phyloP scores from a whole-genome alignment of 1,284 basidiomycete genomes.

The Pyrrhoderma lamaoense region DNA sequence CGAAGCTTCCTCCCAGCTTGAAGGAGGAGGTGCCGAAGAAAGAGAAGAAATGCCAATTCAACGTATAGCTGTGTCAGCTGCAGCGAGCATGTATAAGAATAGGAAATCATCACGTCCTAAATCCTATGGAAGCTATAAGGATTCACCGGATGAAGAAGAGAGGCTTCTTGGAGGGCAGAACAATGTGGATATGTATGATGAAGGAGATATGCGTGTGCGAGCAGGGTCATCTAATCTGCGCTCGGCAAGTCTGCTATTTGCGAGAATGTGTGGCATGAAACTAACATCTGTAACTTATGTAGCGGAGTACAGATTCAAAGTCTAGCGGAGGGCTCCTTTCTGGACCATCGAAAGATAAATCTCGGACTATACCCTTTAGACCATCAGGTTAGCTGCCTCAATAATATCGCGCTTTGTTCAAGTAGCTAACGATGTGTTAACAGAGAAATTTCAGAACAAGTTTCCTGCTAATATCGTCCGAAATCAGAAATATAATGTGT shows the following conservation, averaged over 20 bases:
- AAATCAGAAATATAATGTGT: constrained; percentile 96
- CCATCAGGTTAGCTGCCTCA: constrained; percentile 49
- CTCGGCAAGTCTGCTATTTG: constrained; percentile 3
- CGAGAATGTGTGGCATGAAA: background rate
- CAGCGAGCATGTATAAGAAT: constrained; percentile 17
- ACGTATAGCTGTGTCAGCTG: constrained; percentile 10
- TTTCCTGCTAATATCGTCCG: constrained; percentile 85
- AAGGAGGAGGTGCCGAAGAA: background rate
- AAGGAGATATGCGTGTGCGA: constrained; percentile 5
- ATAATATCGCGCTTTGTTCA: constrained; percentile 7
- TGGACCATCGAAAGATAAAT: constrained; percentile 51
- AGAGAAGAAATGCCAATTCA: background rate
- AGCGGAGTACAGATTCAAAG: constrained; percentile 9
- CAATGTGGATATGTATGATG: constrained; percentile 16
- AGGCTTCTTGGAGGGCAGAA: constrained; percentile 19
- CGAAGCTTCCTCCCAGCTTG: no score
- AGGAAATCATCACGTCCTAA: constrained; percentile 13
- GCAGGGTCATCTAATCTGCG: background rate
- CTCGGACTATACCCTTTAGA: constrained; percentile 71
- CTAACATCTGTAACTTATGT: background rate
- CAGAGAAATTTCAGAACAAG: constrained; percentile 61
- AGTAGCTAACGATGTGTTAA: constrained; percentile 1
- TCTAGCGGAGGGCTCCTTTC: constrained; percentile 17
- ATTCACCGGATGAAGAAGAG: constrained; percentile 21
- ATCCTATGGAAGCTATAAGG: constrained; percentile 15